These are phyloP conservation scores for Sclerotinia sclerotiorum DNA, from an alignment of 2,329 filamentous ascomycete genomes.

Conservation along the genomic window DNA sequence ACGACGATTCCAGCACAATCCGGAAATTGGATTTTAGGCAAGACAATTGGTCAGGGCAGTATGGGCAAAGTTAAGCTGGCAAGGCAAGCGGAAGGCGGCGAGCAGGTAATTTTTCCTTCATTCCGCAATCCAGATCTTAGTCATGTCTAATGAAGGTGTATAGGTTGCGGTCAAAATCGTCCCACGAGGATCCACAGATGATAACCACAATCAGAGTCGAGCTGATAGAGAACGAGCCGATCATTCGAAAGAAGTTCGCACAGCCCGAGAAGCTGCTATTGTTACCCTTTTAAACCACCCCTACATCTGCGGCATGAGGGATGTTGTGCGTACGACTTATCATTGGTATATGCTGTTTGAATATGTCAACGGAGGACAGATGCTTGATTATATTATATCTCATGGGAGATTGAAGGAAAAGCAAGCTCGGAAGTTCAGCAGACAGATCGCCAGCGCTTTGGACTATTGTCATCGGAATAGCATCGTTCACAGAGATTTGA, in stretches of 20 bases:
- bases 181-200: conserved; percentile 82
- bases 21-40: conserved; percentile 91
- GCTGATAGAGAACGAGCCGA: conserved; percentile 85
- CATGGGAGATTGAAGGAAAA: conserved; percentile 98
- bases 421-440: conserved; percentile 94
- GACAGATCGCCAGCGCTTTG: conserved; percentile 92
- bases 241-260: conserved; percentile 94
- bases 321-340: conserved; percentile 92
- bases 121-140: not conserved
- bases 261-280: conserved; percentile 92
- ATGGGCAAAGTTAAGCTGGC: conserved; percentile 99
- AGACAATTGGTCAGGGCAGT: conserved; percentile 95
- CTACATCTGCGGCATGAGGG: conserved; percentile 92
- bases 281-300: conserved; percentile 92
- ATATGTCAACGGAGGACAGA: conserved; percentile 97
- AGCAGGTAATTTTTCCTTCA: conserved; percentile 63
- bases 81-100: conserved; percentile 82
- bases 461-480: conserved; percentile 98
- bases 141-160: conserved; percentile 30
- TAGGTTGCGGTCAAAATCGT: conserved; percentile 98
- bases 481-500: conserved; percentile 94
- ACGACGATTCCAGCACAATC: conserved; percentile 89
- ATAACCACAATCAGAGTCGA: conserved; percentile 63
- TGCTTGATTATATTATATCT: conserved; percentile 99
- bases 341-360: conserved; percentile 99